phyloP scores from a whole-genome alignment of 164 flowering plant species.

The Taxillus chinensis region DNA sequence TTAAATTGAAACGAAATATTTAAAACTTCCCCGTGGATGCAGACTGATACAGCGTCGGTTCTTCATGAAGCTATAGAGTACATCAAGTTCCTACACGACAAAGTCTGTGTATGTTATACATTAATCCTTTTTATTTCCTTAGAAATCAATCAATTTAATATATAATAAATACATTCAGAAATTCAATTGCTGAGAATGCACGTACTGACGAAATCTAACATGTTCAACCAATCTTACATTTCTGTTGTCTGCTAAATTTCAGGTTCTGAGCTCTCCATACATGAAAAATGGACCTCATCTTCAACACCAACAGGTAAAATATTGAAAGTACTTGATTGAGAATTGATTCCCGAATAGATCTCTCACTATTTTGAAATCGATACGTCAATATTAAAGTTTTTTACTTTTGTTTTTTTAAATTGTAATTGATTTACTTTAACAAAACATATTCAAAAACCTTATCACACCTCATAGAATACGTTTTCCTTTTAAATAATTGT shows the following conservation, averaged over 20 bases:
- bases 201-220: neutral
- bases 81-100: conserved; percentile 73
- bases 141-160: no score
- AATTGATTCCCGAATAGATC: no score
- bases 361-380: no score
- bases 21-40: neutral
- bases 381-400: no score
- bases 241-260: conserved; percentile 7
- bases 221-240: neutral
- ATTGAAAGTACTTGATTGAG: no score
- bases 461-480: no score
- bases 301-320: conserved; percentile 20
- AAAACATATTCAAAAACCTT: no score
- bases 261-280: conserved; percentile 56
- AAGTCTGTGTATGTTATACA: conserved; percentile 49
- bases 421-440: no score
- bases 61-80: conserved; percentile 73
- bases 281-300: conserved; percentile 37
- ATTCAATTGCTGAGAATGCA: neutral
- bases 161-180: neutral
- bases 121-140: no score
- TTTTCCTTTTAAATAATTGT: no score
- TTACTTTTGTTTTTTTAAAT: no score
- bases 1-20: no score
- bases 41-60: conserved; percentile 83